Evolutionary conservation across 257 asterid genomes (phyloP), one percentile per base, ranked within the genome.

Genomic region (Gentiana dahurica): DNA sequence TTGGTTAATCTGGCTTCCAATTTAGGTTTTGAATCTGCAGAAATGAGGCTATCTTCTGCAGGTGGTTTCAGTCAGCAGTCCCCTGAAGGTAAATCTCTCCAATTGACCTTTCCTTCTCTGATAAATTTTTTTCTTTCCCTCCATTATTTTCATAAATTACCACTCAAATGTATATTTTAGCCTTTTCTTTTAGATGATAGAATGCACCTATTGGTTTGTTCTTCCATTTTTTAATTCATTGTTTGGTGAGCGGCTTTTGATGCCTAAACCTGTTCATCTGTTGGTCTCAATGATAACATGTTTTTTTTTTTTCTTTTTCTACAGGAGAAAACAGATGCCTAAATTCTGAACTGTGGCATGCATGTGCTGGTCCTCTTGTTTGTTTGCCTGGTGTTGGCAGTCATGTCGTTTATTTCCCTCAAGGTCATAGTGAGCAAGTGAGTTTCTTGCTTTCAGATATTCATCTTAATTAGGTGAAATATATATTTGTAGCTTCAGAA

Each of bases 281-380:
- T 9, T 33, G 39, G 45, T 8, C 34, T 24, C 34, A 32, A 4
- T 41, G 46, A 41, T 41, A 5, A 4, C 8, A 41, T 41, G 2
- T 41, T 24, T 24, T 24, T 7, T 41, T 24, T 24, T 24, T 24
- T 24, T 24, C 24, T 24, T 24, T 24, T 41, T 41, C 46, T 50
- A 13, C 74, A 76, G 88, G 84, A 12, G 85, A 78, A 33, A 73
- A 75, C 36, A 81, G 65, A 64, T 78, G 81, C 74, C 55, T 86
- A 12, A 86, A 82, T 66, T 82, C 89, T 35, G 94, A 86, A 71
- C 94, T 86, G 34, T 86, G 95, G 95, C 95, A 86, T 77, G 95
- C 95, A 44, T 86, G 95, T 77, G 85, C 95, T 15, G 95, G 95
- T 69, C 95, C 95, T 68, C 94, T 86, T 63, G 94, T 86, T 72